Evolutionary conservation across 345 rosid species (phyloP).

Genomic region (Angophora floribunda): DNA sequence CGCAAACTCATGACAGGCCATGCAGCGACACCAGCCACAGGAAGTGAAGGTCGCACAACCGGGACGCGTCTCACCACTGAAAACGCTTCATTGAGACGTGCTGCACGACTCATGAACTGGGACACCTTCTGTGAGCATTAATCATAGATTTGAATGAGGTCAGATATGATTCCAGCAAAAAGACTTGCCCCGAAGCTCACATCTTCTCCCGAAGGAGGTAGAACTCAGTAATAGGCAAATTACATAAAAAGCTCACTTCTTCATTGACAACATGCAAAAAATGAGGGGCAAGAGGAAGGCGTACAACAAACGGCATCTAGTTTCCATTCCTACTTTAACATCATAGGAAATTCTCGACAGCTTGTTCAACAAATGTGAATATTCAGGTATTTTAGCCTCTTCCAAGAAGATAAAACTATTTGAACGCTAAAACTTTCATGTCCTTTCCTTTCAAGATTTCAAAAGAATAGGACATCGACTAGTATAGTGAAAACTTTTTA

Average conservation of each 20-base stretch:
- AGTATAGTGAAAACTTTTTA: background rate
- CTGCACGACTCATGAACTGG: slow-evolving; percentile 56
- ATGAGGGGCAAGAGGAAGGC: background rate
- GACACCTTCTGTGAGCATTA: slow-evolving; percentile 59
- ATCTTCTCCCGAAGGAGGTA: background rate
- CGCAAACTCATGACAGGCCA: slow-evolving; percentile 86
- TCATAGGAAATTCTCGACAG: background rate
- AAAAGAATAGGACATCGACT: background rate
- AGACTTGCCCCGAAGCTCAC: background rate
- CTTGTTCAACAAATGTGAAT: background rate
- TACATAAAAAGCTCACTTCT: background rate
- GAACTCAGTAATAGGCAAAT: background rate
- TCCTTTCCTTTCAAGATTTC: background rate
- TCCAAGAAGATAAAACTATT: background rate
- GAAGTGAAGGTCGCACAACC: slow-evolving; percentile 59
- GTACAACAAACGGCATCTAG: background rate
- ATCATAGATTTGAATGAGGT: background rate
- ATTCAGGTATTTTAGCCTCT: background rate
- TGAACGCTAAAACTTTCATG: background rate
- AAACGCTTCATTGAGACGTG: slow-evolving; percentile 83
- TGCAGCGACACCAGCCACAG: slow-evolving; percentile 48
- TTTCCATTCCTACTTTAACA: background rate
- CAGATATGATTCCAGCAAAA: background rate
- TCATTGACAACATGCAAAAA: background rate
- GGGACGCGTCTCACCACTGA: slow-evolving; percentile 81